A percentile compares a stretch with the other conserved stretches of the same genome.
phyloP scores from a whole-genome alignment of 306 rosid species.

The Calophaca sinica region DNA sequence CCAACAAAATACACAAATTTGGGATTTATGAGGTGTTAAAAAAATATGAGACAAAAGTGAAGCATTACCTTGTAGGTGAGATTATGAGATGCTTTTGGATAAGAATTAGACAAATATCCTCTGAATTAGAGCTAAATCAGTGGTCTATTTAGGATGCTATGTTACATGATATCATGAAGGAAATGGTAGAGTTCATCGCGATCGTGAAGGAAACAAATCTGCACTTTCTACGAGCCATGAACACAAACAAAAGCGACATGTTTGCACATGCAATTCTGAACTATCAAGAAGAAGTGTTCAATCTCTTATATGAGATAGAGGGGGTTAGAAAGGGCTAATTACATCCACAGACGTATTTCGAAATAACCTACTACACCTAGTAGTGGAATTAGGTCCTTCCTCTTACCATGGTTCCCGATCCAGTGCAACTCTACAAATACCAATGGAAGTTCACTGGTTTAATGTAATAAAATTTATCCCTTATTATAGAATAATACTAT shows the following conservation, averaged over 20 bases:
- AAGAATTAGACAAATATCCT: background rate
- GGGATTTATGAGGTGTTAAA: background rate
- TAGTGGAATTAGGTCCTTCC: background rate
- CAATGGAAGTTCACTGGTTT: background rate
- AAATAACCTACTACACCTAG: conserved; percentile 9
- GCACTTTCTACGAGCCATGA: background rate
- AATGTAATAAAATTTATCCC: background rate
- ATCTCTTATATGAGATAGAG: background rate
- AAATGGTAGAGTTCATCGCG: background rate
- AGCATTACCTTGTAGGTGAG: background rate
- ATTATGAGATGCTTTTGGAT: background rate
- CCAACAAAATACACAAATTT: too few relatives aligned
- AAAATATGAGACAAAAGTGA: background rate
- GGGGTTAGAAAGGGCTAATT: background rate
- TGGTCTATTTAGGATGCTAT: background rate
- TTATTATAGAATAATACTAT: background rate
- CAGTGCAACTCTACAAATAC: conserved; percentile 4
- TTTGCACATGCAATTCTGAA: conserved; percentile 15
- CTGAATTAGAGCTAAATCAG: background rate
- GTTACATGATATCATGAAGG: conserved; percentile 26
- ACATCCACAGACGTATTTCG: background rate
- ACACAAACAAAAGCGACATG: background rate
- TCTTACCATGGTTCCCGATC: background rate
- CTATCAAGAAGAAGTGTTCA: background rate
- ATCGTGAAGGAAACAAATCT: background rate